A percentile compares a stretch with the other conserved stretches of the same genome.
Evolutionary conservation across 495 filamentous ascomycete genomes (phyloP).

Genomic region (Amphirosellinia nigrospora): DNA sequence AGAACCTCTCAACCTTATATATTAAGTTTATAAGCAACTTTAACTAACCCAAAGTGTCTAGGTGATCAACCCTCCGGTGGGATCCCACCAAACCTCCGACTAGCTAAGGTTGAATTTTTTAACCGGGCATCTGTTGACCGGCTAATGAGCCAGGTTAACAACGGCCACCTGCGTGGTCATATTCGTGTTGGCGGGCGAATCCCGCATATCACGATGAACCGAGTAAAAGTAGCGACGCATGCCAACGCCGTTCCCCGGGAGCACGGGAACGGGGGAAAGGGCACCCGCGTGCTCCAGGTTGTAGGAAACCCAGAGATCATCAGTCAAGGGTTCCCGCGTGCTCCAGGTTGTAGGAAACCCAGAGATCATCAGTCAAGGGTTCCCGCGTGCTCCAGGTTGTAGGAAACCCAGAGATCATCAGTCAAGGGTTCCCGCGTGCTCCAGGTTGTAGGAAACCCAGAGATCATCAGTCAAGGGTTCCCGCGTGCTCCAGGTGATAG

Average conservation of each 20-base stretch:
- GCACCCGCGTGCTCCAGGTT: slow-evolving; percentile 13
- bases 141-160: neutral
- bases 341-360: no score
- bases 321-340: no score
- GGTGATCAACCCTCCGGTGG: neutral
- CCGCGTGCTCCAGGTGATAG: no score
- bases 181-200: slow-evolving; percentile 6
- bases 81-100: neutral
- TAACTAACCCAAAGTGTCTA: no score
- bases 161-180: neutral
- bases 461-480: no score
- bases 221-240: neutral
- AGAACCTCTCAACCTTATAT: no score
- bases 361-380: no score
- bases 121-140: slow-evolving; percentile 20
- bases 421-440: no score
- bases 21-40: no score
- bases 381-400: no score
- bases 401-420: no score
- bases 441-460: no score
- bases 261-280: neutral
- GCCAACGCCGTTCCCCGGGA: neutral
- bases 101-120: slow-evolving; percentile 25
- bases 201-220: neutral
- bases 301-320: slow-evolving; percentile 7